These are phyloP conservation scores for Miscanthus lutarioriparius DNA, from an alignment of 176 grass and related monocot genomes.

Conservation along the genomic window DNA sequence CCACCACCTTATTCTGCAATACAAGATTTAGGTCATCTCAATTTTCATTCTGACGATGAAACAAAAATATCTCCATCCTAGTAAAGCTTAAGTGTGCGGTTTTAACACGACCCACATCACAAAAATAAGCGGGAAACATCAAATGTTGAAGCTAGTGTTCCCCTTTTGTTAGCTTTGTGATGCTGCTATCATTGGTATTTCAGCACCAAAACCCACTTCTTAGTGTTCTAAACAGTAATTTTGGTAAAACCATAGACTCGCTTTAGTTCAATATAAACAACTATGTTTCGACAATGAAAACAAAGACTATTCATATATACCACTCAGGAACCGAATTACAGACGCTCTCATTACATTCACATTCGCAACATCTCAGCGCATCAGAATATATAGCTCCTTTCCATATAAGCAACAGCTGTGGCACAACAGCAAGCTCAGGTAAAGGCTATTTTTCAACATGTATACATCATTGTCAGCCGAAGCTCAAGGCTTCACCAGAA, in stretches of 20 bases:
- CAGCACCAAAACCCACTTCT: neutral
- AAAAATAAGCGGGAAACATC: neutral
- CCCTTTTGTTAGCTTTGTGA: neutral
- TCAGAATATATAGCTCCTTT: neutral
- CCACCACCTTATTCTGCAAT: conserved; percentile 61
- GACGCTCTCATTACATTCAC: neutral
- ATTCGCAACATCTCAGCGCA: neutral
- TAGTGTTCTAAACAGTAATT: neutral
- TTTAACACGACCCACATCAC: neutral
- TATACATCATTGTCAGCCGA: neutral
- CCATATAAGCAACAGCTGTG: neutral
- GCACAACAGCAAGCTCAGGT: neutral
- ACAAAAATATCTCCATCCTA: neutral
- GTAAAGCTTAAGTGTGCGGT: neutral
- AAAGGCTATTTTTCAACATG: neutral
- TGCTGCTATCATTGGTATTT: neutral
- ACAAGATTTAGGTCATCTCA: neutral
- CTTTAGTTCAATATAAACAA: neutral
- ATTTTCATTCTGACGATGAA: neutral
- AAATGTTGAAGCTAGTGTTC: neutral
- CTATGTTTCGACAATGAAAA: neutral
- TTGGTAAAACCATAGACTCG: neutral
- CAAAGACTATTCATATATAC: neutral
- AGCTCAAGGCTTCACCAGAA: neutral
- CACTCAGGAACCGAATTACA: neutral